These are phyloP conservation scores for Quercus variabilis DNA, from an alignment of 306 rosid genomes.

Conservation along the genomic window DNA sequence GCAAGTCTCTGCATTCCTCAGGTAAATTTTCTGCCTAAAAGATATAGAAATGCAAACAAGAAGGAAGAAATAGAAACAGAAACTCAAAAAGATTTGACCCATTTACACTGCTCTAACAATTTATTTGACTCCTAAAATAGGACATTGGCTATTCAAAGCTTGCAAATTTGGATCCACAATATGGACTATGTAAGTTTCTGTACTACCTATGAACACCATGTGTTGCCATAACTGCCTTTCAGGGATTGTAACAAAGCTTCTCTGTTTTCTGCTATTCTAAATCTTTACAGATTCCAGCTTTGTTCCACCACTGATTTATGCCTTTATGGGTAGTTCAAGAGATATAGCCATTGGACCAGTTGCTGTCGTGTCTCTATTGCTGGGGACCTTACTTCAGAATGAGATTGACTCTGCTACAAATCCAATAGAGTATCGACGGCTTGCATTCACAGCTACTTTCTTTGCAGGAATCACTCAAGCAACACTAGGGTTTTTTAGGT, in stretches of 20 bases:
- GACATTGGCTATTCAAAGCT: slow-evolving; percentile 91
- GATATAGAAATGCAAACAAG: not conserved
- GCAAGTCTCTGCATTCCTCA: slow-evolving; percentile 99
- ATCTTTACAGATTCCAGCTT: slow-evolving; percentile 76
- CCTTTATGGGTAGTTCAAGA: slow-evolving; percentile 94
- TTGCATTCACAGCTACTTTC: slow-evolving; percentile 96
- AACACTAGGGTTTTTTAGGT: slow-evolving; percentile 86
- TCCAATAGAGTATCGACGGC: slow-evolving; percentile 54
- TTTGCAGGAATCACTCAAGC: slow-evolving; percentile 95
- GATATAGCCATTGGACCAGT: slow-evolving; percentile 98
- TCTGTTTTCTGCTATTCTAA: slow-evolving; percentile 6
- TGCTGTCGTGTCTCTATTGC: slow-evolving; percentile 89
- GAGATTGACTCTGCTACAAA: slow-evolving; percentile 54
- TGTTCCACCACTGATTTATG: slow-evolving; percentile 92
- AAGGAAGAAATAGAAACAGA: not conserved
- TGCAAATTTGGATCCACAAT: slow-evolving; percentile 82
- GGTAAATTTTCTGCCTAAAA: slow-evolving; percentile 40
- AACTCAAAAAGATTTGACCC: not conserved
- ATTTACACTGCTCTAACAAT: slow-evolving; percentile 22
- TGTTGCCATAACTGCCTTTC: slow-evolving; percentile 1
- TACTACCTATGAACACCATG: not conserved
- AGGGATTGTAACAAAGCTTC: slow-evolving; percentile 21
- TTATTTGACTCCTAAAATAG: slow-evolving; percentile 39
- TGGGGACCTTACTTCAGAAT: slow-evolving; percentile 73
- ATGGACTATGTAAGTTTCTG: slow-evolving; percentile 78